Evolutionary conservation across 495 filamentous ascomycete genomes (phyloP), one percentile per base, ranked within the genome.

Genomic region (Glarea lozoyensis): DNA sequence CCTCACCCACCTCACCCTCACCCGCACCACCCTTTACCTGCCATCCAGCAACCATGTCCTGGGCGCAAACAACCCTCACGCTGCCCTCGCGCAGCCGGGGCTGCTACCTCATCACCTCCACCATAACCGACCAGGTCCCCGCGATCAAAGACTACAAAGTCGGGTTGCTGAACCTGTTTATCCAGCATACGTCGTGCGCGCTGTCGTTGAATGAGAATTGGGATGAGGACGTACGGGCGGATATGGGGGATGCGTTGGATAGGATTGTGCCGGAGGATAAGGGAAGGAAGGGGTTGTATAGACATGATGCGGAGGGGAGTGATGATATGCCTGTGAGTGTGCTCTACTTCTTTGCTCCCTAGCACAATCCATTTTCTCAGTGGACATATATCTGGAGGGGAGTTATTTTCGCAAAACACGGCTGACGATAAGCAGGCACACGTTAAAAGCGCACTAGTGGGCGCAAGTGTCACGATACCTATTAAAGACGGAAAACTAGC

Each of bases 151-250:
- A 67, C 44, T 92, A 94, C 74, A 88, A 87, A 60, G 70, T 88
- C 48, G 92, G 92, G 23, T 66, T 97, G 45, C 67, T 97, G 46
- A 79, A 94, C 55, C 70, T 95, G 34, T 95, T 95, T 63, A 67
- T 94, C 33, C 86, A 95, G 64, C 88, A 95, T 65, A 95, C 88
- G 18, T 83, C 76, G 59, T 89, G 84, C 64, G 88, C 82, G 30
- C 68, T 95, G 40, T 82, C 75, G 42, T 61, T 95, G 49, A 95
- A 98, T 61, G 92, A 98, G 76, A 97, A 97, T 64, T 98, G 72
- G 79, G 88, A 93, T 53, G 64, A 68, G 13, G 84, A 86, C 60
- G 83, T 89, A 10, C 45, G 43, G 37, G 37, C 19, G 2, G 45
- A 50, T 50, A 57, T 98, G 93, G 84, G 76, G 51, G 90, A 97